Conservation (phyloP, 2,329 filamentous ascomycete species). For the Huntiella moniliformis region DNA sequence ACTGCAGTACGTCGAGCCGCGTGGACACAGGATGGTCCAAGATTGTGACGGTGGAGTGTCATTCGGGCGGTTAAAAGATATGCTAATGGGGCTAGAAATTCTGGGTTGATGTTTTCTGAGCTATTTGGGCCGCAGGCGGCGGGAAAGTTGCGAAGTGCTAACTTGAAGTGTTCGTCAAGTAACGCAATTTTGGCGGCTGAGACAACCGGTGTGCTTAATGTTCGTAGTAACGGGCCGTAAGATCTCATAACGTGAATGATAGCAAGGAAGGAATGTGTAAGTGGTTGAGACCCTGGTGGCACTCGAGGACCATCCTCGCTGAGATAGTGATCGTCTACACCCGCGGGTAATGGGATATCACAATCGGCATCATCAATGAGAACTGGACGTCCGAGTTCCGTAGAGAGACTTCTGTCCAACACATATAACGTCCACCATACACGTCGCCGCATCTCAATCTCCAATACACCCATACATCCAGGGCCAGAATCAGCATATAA, state of each 20-base stretch:
- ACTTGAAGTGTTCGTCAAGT: constrained; percentile 64
- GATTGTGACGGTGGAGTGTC: constrained; percentile 72
- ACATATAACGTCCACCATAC: constrained; percentile 93
- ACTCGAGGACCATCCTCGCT: constrained; percentile 36
- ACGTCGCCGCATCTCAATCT: constrained; percentile 68
- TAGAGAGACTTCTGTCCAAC: constrained; percentile 61
- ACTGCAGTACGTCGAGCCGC: constrained; percentile 53
- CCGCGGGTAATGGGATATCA: constrained; percentile 61
- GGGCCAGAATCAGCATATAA: constrained; percentile 53
- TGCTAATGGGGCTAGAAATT: constrained; percentile 54
- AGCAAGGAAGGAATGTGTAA: constrained; percentile 55
- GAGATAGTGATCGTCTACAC: constrained; percentile 64
- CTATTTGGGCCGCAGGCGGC: constrained; percentile 51
- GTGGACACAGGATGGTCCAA: constrained; percentile 49
- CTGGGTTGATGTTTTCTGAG: constrained; percentile 49
- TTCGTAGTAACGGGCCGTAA: constrained; percentile 53
- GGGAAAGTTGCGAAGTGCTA: constrained; percentile 59
- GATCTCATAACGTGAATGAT: constrained; percentile 68
- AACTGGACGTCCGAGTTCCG: constrained; percentile 65
- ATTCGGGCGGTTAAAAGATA: constrained; percentile 72
- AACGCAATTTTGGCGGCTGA: constrained; percentile 48
- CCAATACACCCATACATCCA: constrained; percentile 47
- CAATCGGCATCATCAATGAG: constrained; percentile 78
- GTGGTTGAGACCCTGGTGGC: constrained; percentile 31
- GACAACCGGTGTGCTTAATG: constrained; percentile 49